Evolutionary conservation across 1,284 basidiomycete genomes (phyloP).

Genomic region (Apiotrichum brassicae): DNA sequence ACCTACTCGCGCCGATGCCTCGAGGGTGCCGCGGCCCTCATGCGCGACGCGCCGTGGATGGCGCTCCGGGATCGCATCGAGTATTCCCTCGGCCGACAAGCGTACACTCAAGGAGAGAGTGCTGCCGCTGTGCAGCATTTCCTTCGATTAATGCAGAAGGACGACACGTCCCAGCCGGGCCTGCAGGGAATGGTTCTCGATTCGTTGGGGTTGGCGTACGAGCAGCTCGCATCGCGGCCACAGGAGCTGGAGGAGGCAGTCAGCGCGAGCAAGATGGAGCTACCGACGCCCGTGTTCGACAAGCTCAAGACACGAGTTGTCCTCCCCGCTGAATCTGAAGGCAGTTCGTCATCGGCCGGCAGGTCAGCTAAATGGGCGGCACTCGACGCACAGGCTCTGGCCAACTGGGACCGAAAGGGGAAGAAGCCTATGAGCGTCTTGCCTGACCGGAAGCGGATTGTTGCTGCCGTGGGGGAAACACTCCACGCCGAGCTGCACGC

Average conservation of each 20-base stretch:
- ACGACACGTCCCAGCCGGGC: conserved; percentile 32
- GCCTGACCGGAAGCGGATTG: conserved; percentile 20
- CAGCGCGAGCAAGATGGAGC: conserved; percentile 20
- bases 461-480: conserved; percentile 38
- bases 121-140: conserved; percentile 49
- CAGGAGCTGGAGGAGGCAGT: conserved; percentile 24
- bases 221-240: conserved; percentile 36
- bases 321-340: conserved; percentile 19
- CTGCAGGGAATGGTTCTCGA: conserved; percentile 47
- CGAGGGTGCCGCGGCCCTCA: conserved; percentile 42
- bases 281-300: conserved; percentile 41
- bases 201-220: conserved; percentile 50
- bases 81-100: conserved; percentile 51
- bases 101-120: conserved; percentile 50
- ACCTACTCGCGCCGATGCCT: conserved; percentile 47
- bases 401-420: conserved; percentile 38
- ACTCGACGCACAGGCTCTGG: conserved; percentile 29
- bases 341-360: conserved; percentile 5
- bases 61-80: conserved; percentile 49
- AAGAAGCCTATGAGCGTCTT: conserved; percentile 35
- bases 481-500: conserved; percentile 43
- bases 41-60: conserved; percentile 45
- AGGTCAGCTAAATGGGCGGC: conserved; percentile 18
- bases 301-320: conserved; percentile 26
- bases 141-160: conserved; percentile 40